These are phyloP conservation scores for Teunomyces atbi DNA, from an alignment of 805 yeast species.

Conservation along the genomic window DNA sequence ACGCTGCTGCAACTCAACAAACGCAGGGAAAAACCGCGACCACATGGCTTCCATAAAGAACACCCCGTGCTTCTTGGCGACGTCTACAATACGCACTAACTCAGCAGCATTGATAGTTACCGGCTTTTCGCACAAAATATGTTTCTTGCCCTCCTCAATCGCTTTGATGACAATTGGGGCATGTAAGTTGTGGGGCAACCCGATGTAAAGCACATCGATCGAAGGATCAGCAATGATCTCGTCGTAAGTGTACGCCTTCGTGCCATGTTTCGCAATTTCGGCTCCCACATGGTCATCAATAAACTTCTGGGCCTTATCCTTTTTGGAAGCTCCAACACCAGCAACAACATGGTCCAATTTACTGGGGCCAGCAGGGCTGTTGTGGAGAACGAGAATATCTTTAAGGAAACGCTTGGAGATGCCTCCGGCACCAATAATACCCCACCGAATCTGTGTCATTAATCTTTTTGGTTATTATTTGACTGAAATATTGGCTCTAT, in stretches of 20 bases:
- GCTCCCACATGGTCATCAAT: slow-evolving; percentile 20
- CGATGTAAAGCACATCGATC: slow-evolving; percentile 52
- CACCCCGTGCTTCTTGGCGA: slow-evolving; percentile 43
- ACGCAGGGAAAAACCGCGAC: slow-evolving; percentile 54
- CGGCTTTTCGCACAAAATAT: slow-evolving; percentile 57
- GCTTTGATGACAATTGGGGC: slow-evolving; percentile 44
- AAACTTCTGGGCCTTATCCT: slow-evolving; percentile 35
- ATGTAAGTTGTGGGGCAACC: slow-evolving; percentile 55
- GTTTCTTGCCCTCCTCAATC: slow-evolving; percentile 45
- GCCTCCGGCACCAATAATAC: slow-evolving; percentile 50
- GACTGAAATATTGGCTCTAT: not conserved
- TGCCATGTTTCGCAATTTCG: slow-evolving; percentile 12
- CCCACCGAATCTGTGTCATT: slow-evolving; percentile 34
- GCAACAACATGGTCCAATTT: slow-evolving; percentile 31
- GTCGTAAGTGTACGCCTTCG: slow-evolving; percentile 33
- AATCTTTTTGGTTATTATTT: slow-evolving; percentile 5
- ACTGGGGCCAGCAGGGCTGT: slow-evolving; percentile 20
- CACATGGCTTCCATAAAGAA: slow-evolving; percentile 62
- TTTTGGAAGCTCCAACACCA: slow-evolving; percentile 40
- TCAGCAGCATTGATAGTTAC: slow-evolving; percentile 48
- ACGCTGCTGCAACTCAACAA: slow-evolving; percentile 29
- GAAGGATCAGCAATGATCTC: slow-evolving; percentile 43
- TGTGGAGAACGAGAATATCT: slow-evolving; percentile 29
- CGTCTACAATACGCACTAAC: slow-evolving; percentile 37
- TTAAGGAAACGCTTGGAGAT: slow-evolving; percentile 45